Conservation (phyloP, 805 yeast genomes). For the Candida germanica region DNA sequence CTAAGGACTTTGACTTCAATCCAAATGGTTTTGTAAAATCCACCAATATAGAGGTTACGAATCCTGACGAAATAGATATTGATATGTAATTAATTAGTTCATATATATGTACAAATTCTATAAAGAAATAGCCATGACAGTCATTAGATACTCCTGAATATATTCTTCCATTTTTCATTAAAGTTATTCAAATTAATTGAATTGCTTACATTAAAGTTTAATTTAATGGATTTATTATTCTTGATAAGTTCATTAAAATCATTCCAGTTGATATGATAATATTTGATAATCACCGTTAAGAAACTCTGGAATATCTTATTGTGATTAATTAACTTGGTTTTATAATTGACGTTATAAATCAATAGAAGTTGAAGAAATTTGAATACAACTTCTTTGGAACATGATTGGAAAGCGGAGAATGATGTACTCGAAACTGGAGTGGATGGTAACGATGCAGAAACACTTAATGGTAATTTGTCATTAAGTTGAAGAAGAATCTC, state of each 20-base stretch:
- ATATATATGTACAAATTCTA: slow-evolving; percentile 1
- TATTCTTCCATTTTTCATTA: slow-evolving; percentile 35
- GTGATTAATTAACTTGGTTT: slow-evolving; percentile 27
- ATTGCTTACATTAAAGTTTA: slow-evolving; percentile 34
- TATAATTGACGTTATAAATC: slow-evolving; percentile 32
- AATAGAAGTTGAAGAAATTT: slow-evolving; percentile 33
- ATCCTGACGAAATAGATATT: slow-evolving; percentile 62
- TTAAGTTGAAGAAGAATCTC: slow-evolving; percentile 37
- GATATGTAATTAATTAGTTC: slow-evolving; percentile 38
- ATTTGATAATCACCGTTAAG: slow-evolving; percentile 30
- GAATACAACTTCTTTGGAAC: slow-evolving; percentile 28
- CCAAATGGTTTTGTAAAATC: slow-evolving; percentile 43
- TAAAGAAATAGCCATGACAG: background rate
- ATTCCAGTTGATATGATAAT: slow-evolving; percentile 43
- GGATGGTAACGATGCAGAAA: slow-evolving; percentile 37
- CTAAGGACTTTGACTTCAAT: slow-evolving; percentile 15
- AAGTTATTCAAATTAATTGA: slow-evolving; percentile 33
- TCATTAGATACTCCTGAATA: slow-evolving; percentile 11
- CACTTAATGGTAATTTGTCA: slow-evolving; percentile 41
- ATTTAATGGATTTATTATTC: slow-evolving; percentile 33
- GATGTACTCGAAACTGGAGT: slow-evolving; percentile 29
- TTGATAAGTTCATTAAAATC: slow-evolving; percentile 30
- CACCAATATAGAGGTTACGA: slow-evolving; percentile 18
- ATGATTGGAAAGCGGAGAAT: slow-evolving; percentile 17
- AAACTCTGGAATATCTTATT: slow-evolving; percentile 31